Evolutionary conservation across 108 stramenopile genomes (phyloP), one percentile per base, ranked within the genome.

Genomic region (Nannochloropsis gaditana): DNA sequence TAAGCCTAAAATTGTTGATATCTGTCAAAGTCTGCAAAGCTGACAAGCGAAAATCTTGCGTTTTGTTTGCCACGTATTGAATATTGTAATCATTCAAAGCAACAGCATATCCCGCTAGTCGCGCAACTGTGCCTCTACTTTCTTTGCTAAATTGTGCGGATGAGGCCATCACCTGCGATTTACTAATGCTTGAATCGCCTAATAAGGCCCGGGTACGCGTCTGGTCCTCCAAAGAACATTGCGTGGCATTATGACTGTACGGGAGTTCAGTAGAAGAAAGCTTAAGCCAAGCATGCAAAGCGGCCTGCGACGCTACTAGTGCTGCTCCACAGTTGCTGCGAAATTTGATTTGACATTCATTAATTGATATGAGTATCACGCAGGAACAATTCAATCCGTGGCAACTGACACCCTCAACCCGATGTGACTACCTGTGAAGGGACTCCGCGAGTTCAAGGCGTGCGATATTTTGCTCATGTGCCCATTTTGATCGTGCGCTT

Each of bases 21-120:
- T 73, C 5, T n/a, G n/a, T 73, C 19, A 73, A 4, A 15, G n/a
- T 73, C 8, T 73, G 3, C 6, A 73, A 73, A 73, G 8, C 59
- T 15, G 59, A 73, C 59, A n/a, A 3, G 59, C 59, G 59, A 73
- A 73, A n/a, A 15, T 3, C 59, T 73, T 6, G 59, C 19, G 59
- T 73, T 73, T 73, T 73, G n/a, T 73, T 73, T 15, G 59, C 59
- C 59, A 73, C 15, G 59, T 73, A 73, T n/a, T 73, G 19, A 3
- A n/a, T n/a, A 73, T 73, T 73, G 59, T 73, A 73, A n/a, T 73
- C n/a, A n/a, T 73, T 73, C 59, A 73, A 73, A n/a, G 3, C 59
- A 15, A 73, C 59, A 15, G 59, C n/a, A n/a, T 73, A n/a, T n/a
- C 3, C 59, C 19, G 59, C 59, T 73, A 73, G n/a, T 15, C 59